Conservation (phyloP, 305 asterid species). For the Fraxinus baroniana region DNA sequence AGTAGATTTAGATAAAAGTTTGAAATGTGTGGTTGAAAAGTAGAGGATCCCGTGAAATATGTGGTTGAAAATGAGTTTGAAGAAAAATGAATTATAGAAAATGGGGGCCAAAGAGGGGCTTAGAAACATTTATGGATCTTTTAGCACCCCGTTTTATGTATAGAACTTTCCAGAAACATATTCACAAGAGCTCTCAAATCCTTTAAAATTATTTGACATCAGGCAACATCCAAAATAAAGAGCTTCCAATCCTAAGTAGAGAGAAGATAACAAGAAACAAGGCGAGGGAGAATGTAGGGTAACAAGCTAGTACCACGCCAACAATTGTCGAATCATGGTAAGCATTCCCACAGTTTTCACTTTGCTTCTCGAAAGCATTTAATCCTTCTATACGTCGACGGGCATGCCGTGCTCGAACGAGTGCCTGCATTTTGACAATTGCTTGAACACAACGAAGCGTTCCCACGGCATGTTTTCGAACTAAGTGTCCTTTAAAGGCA, state of each 20-base stretch:
- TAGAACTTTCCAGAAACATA: background rate
- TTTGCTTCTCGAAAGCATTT: slow-evolving; percentile 33
- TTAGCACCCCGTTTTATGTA: background rate
- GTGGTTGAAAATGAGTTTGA: background rate
- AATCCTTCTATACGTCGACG: slow-evolving; percentile 34
- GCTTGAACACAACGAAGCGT: slow-evolving; percentile 92
- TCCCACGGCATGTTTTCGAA: slow-evolving; percentile 84
- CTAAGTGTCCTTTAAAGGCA: slow-evolving; percentile 88
- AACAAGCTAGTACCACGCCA: slow-evolving; percentile 27
- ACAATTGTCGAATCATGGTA: slow-evolving; percentile 11
- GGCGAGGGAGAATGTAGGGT: slow-evolving; percentile 2
- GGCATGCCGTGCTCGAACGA: slow-evolving; percentile 74
- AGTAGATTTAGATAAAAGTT: background rate
- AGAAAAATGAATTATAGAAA: background rate
- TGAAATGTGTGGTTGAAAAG: background rate
- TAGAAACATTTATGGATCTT: background rate
- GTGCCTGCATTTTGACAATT: slow-evolving; percentile 86
- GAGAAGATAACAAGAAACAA: background rate
- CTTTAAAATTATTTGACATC: background rate
- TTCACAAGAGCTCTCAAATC: background rate
- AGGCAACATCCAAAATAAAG: background rate
- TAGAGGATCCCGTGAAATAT: background rate
- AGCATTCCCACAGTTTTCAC: slow-evolving; percentile 37
- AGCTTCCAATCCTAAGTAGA: slow-evolving; percentile 11
- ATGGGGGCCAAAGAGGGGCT: background rate